Evolutionary conservation across 1,139 yeast genomes (phyloP), one percentile per base, ranked within the genome.

Genomic region (Hyphopichia khmerensis): DNA sequence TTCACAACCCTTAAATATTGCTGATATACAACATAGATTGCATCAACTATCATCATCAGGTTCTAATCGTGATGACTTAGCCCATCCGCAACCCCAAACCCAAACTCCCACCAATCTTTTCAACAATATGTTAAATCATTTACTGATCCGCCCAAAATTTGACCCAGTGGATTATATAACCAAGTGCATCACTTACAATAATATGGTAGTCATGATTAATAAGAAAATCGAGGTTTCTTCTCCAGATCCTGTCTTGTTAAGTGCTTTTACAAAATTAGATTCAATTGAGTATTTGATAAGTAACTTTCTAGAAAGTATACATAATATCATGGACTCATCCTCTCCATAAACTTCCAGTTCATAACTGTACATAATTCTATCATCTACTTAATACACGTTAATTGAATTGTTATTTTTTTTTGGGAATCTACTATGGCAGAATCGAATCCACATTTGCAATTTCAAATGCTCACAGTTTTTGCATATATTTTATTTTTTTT

Each of bases 231-330:
- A 73, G 48, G 77, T 72, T 0, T 61, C 67, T 27, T 60, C 69
- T 2, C 72, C 76, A 1, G 79, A 73, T 48, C 78, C 79, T 2
- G 65, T 72, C 3, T 53, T 73, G 43, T 64, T 72, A 35, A 69
- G 76, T 51, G 72, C 70, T 0, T 70, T 67, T 46, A 71, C 77
- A 1, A 73, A 73, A 49, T 59, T 73, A 43, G 77, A 72, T 43
- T 60, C 71, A 38, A 60, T 72, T 32, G 78, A 72, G 53, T 67
- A 70, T 46, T 53, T 72, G 48, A 58, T 70, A 15, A 53, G 68
- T 39, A 56, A 61, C 36, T 60, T 59, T 42, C 46, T 63, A 11
- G 53, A 53, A 23, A 61, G 33, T 19, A 39, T 39, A 23, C 41
- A 39, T 33, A 27, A 17, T n/a, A 19, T 39, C 11, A 39, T 39